These are phyloP conservation scores for Cercophora sp. DNA, from an alignment of 495 filamentous ascomycete genomes.

Conservation along the genomic window DNA sequence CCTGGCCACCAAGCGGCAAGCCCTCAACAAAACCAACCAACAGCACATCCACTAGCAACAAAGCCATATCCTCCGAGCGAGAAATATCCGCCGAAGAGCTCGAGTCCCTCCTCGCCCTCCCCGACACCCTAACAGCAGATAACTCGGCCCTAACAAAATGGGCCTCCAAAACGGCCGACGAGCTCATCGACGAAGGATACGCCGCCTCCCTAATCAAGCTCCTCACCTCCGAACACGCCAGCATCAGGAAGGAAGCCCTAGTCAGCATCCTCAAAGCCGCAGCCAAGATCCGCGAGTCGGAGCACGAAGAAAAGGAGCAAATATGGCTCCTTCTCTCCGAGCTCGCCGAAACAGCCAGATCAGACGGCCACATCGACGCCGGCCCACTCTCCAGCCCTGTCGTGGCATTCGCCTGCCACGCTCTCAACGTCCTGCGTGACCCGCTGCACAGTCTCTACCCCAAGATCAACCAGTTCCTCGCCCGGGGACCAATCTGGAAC, in stretches of 20 bases:
- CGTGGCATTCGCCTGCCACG: slow-evolving; percentile 67
- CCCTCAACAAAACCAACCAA: background rate
- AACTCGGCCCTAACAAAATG: slow-evolving; percentile 60
- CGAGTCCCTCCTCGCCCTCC: slow-evolving; percentile 31
- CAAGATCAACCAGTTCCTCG: slow-evolving; percentile 82
- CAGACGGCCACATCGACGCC: slow-evolving; percentile 46
- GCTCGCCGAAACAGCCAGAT: slow-evolving; percentile 64
- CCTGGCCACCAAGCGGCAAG: slow-evolving; percentile 6
- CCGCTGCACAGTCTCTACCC: slow-evolving; percentile 81
- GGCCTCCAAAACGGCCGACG: slow-evolving; percentile 68
- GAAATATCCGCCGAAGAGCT: slow-evolving; percentile 20
- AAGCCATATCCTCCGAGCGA: background rate
- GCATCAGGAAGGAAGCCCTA: slow-evolving; percentile 74
- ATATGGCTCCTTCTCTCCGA: slow-evolving; percentile 73
- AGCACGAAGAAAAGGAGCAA: slow-evolving; percentile 71
- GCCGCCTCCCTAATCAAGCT: slow-evolving; percentile 65
- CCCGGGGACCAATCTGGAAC: slow-evolving; percentile 68
- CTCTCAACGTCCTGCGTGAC: slow-evolving; percentile 63
- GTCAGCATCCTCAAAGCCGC: slow-evolving; percentile 61
- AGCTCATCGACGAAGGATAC: slow-evolving; percentile 69
- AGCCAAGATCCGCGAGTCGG: slow-evolving; percentile 61
- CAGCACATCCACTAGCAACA: background rate
- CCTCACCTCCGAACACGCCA: slow-evolving; percentile 66
- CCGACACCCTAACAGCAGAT: slow-evolving; percentile 43
- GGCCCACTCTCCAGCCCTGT: slow-evolving; percentile 67